Evolutionary conservation across 495 filamentous ascomycete species (phyloP), one percentile per base, ranked within the genome.

Genomic region (Hypoxylon cercidicola): DNA sequence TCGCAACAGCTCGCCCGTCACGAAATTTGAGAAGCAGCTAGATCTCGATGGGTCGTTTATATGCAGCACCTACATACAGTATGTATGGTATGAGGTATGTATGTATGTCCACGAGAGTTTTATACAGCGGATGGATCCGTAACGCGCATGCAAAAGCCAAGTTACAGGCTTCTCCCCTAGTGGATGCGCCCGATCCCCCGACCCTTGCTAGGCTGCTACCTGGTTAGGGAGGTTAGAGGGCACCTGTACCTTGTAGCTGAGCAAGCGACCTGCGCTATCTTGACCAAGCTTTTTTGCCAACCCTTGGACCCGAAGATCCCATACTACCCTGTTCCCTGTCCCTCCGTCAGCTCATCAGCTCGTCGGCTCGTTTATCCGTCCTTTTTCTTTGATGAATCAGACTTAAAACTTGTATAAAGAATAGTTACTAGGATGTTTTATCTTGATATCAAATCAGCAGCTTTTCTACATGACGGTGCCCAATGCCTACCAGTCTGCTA

Each of bases 201-300:
- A n/a, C n/a, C n/a, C n/a, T n/a, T n/a, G n/a, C n/a, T n/a, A n/a
- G n/a, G n/a, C n/a, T n/a, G n/a, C n/a, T n/a, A n/a, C n/a, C n/a
- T n/a, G n/a, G n/a, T n/a, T n/a, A n/a, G n/a, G n/a, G n/a, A n/a
- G n/a, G n/a, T n/a, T n/a, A n/a, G n/a, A n/a, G n/a, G n/a, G n/a
- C n/a, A n/a, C n/a, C n/a, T n/a, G n/a, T n/a, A n/a, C n/a, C n/a
- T n/a, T n/a, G 30, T 59, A 51, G 44, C 54, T 55, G 40, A 60
- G 45, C 48, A 30, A 28, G 54, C 28, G 32, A 55, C 39, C 53
- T 59, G 41, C 59, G 59, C 59, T 54, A 58, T 68, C 30, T 62
- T 21, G 39, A 55, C 61, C 55, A 69, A 69, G 66, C 66, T 69
- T 69, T 69, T 16, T 62, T 65, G 66, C 61, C 60, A 64, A 64